A percentile compares a stretch with the other conserved stretches of the same genome.
Conservation (phyloP, 1,139 yeast species). For the Torulaspora pretoriensis region DNA sequence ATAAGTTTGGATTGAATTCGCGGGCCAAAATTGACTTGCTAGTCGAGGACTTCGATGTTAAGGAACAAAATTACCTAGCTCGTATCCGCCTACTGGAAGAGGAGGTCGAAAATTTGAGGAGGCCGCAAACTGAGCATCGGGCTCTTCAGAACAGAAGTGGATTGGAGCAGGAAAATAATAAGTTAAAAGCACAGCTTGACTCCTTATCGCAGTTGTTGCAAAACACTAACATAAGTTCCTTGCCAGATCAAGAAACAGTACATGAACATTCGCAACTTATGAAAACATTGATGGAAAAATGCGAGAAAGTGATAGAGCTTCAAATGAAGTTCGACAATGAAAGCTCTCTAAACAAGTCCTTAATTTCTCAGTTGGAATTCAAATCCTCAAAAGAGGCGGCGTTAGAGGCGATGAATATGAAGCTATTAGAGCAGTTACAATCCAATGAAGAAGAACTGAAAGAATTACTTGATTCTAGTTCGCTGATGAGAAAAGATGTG, state of each 20-base stretch:
- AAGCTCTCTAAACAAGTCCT: constrained; percentile 10
- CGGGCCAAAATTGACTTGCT: constrained; percentile 47
- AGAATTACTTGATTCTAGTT: constrained; percentile 18
- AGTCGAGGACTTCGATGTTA: constrained; percentile 46
- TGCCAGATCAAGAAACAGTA: constrained; percentile 2
- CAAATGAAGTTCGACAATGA: constrained; percentile 23
- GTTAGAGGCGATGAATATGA: constrained; percentile 22
- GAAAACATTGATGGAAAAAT: constrained; percentile 23
- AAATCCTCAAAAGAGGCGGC: constrained; percentile 14
- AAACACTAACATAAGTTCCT: constrained; percentile 1
- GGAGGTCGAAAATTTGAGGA: constrained; percentile 38
- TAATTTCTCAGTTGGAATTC: constrained; percentile 15
- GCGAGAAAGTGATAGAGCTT: constrained; percentile 25
- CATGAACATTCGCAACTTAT: constrained; percentile 14
- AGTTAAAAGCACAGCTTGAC: constrained; percentile 43
- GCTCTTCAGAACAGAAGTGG: constrained; percentile 44
- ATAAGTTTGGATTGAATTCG: constrained; percentile 58
- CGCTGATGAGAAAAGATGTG: constrained; percentile 18
- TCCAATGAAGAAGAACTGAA: constrained; percentile 19
- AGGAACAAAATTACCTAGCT: constrained; percentile 43
- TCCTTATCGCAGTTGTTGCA: constrained; percentile 38
- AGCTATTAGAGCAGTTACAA: constrained; percentile 23
- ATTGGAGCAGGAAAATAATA: constrained; percentile 43
- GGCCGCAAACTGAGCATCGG: constrained; percentile 22
- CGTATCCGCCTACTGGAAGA: constrained; percentile 49